A percentile compares a stretch with the other conserved stretches of the same genome.
Conservation (phyloP, 805 yeast genomes). For the Schizosaccharomyces osmophilus region DNA sequence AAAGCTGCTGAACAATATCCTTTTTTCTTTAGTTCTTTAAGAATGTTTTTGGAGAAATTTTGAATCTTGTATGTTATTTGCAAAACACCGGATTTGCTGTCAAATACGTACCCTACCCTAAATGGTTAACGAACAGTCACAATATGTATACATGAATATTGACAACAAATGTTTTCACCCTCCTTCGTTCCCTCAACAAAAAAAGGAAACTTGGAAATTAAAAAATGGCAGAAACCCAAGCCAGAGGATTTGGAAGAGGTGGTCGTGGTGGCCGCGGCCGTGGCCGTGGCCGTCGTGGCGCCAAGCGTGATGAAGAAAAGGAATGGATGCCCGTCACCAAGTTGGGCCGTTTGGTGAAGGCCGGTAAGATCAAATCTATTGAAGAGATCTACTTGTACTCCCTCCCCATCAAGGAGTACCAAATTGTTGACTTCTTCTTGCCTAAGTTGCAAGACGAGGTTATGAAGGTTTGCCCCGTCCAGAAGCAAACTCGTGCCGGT, state of each 20-base stretch:
- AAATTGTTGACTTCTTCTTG: conserved; percentile 86
- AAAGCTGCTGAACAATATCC: no score
- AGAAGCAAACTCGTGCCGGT: conserved; percentile 99
- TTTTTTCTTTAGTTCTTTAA: no score
- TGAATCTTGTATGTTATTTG: background rate
- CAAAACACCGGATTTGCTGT: background rate
- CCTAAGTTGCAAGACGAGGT: conserved; percentile 95
- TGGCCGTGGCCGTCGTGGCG: conserved; percentile 42
- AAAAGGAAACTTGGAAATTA: background rate
- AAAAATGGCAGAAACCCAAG: background rate
- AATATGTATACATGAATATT: background rate
- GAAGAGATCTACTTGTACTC: conserved; percentile 99
- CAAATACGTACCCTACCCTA: background rate
- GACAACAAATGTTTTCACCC: background rate
- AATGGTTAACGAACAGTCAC: background rate
- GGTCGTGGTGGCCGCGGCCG: conserved; percentile 22
- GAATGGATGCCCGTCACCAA: conserved; percentile 99
- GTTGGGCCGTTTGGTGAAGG: conserved; percentile 98
- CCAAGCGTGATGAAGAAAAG: conserved; percentile 81
- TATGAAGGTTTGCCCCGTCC: conserved; percentile 99
- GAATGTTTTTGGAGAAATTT: background rate
- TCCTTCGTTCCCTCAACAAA: background rate
- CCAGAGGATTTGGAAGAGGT: conserved; percentile 18
- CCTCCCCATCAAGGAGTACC: conserved; percentile 97
- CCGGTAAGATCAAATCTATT: conserved; percentile 85